A percentile compares a stretch with the other conserved stretches of the same genome.
These are phyloP conservation scores for Elaeis guineensis DNA, from an alignment of 176 grass and related monocot genomes.

Conservation along the genomic window DNA sequence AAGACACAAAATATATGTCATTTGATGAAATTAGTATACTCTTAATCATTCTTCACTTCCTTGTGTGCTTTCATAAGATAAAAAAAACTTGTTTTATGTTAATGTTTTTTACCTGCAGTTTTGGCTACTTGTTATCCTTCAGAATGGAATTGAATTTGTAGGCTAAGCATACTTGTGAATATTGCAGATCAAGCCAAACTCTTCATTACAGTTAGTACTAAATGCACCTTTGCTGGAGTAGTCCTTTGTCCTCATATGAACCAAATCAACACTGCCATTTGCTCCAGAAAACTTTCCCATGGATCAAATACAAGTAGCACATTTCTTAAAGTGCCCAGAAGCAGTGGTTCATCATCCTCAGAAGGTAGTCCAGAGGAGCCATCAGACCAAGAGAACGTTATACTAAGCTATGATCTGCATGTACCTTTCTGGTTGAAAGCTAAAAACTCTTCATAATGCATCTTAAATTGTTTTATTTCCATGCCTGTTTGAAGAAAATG, in stretches of 20 bases:
- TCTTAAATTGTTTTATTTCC: background rate
- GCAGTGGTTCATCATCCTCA: constrained; percentile 32
- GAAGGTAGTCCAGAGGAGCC: constrained; percentile 31
- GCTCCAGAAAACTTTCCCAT: constrained; percentile 14
- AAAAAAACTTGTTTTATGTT: no score
- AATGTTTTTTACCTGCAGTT: no score
- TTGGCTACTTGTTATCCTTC: no score
- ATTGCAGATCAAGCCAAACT: no score
- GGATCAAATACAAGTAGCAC: constrained; percentile 27
- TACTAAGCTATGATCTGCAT: background rate
- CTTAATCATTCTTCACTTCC: no score
- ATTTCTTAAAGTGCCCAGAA: constrained; percentile 12
- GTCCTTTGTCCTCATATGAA: constrained; percentile 2
- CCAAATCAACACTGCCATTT: constrained; percentile 12
- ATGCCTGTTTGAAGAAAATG: no score
- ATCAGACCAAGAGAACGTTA: constrained; percentile 55
- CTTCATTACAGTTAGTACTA: background rate
- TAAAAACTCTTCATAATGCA: background rate
- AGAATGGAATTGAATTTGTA: no score
- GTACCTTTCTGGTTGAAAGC: background rate
- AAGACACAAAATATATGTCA: no score
- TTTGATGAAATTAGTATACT: no score
- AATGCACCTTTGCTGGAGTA: background rate
- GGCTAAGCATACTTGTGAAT: no score
- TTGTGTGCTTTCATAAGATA: no score